Evolutionary conservation across 2,329 filamentous ascomycete genomes (phyloP).

Genomic region (Aspergillus ibericus): DNA sequence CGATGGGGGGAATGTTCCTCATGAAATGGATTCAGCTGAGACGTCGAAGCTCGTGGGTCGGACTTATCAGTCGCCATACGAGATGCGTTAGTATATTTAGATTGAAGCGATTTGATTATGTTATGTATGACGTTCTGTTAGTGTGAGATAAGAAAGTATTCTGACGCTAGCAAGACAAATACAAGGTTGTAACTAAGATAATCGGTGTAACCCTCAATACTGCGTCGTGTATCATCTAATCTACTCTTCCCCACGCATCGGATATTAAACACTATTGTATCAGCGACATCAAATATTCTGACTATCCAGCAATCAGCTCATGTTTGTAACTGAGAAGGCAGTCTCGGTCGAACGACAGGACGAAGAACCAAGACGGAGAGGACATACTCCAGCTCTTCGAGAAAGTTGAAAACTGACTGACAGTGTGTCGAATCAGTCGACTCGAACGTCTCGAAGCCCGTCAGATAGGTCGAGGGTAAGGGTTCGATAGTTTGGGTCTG

Average conservation of each 20-base stretch:
- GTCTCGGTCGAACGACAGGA: background rate
- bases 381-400: background rate
- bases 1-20: background rate
- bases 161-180: too few relatives aligned
- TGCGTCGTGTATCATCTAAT: too few relatives aligned
- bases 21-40: background rate
- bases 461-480: background rate
- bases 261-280: too few relatives aligned
- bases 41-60: background rate
- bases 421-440: background rate
- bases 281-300: background rate
- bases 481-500: background rate
- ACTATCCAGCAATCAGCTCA: background rate
- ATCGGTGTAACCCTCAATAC: too few relatives aligned
- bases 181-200: too few relatives aligned
- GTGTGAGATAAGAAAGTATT: too few relatives aligned
- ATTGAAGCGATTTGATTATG: too few relatives aligned
- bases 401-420: background rate
- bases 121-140: too few relatives aligned
- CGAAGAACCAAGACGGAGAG: background rate
- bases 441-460: background rate
- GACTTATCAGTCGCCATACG: background rate
- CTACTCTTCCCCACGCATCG: too few relatives aligned
- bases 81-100: background rate
- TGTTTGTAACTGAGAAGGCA: background rate